Percentiles rank a stretch among this genome's conserved stretches.
These are phyloP conservation scores for Eimeria tenella DNA, from an alignment of 169 alveolate genomes.

Conservation along the genomic window DNA sequence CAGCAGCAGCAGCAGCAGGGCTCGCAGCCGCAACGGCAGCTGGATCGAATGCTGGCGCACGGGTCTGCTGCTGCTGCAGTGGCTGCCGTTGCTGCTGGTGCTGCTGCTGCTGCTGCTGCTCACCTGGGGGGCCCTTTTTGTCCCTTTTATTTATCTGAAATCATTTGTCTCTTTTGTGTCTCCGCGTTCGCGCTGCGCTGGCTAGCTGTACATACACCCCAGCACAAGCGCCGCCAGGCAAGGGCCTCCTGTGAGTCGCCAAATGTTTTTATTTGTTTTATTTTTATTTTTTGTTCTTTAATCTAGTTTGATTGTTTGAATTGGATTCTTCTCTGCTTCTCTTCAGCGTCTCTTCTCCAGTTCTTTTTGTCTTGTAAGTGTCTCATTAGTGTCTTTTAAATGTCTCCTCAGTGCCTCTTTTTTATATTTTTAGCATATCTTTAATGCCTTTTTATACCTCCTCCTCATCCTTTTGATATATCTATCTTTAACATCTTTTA, in stretches of 20 bases:
- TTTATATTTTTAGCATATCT: background rate
- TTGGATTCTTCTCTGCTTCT: background rate
- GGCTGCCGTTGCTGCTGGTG: conserved; percentile 6
- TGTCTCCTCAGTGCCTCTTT: background rate
- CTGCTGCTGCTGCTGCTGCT: conserved; percentile 37
- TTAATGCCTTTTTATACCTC: no score
- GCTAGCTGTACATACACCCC: background rate
- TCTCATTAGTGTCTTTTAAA: background rate
- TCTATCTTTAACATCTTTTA: no score
- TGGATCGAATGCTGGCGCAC: background rate
- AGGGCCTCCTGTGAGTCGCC: no score
- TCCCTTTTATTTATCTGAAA: background rate
- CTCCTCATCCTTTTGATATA: no score
- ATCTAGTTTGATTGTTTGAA: background rate
- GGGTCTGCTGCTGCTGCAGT: background rate
- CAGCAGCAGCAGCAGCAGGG: no score
- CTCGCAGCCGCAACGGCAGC: background rate
- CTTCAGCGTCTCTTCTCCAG: background rate
- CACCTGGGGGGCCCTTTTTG: background rate
- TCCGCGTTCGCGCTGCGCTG: background rate
- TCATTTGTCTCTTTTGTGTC: background rate
- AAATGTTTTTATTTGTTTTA: no score
- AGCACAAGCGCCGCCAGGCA: no score
- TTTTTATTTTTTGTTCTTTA: background rate
- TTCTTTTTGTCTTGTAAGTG: background rate